Evolutionary conservation across 768 basidiomycete genomes (phyloP), one percentile per base, ranked within the genome.

Genomic region (Kwoniella shandongensis): DNA sequence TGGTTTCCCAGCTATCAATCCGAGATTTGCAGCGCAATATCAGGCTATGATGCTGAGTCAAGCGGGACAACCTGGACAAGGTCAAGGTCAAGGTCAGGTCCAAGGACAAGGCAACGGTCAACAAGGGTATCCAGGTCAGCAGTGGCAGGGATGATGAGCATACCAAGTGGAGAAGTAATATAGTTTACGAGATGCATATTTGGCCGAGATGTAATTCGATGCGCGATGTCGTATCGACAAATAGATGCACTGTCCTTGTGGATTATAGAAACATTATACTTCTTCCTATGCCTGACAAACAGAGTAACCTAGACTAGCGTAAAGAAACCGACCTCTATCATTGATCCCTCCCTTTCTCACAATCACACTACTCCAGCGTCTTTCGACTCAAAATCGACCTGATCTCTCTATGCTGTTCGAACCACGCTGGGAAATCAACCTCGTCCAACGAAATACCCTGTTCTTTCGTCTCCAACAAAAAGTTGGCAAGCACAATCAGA

Each of bases 401-500:
- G 63, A 96, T 92, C 78, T 96, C 92, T 48, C 90, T 80, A 69
- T 84, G 89, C 70, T 88, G 86, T 48, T 80, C 81, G 52, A 93
- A 80, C 92, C 92, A 94, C 40, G 81, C 81, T 2, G 88, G 85
- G 78, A 96, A 94, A 2, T 85, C 83, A 10, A 63, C 59, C 50
- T 75, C 57, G 1, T 64, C 58, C 6, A 73, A 58, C 7, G 72
- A 53, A 2, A 61, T 47, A 18, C 66, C 63, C 26, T 64, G 44
- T 20, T 69, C 76, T 49, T 72, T 75, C 13, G 65, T 67, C 76
- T 94, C 91, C 50, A 98, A 85, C 63, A 98, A 81, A 75, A 94
- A 98, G 74, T 96, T 92, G 45, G 96, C 88, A 57, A 99, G 89
- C 4, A 90, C 90, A 65, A 98, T 94, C 30, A 96, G 80, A 3